These are phyloP conservation scores for Fonsecaea monophora DNA, from an alignment of 2,329 filamentous ascomycete genomes.

Conservation along the genomic window DNA sequence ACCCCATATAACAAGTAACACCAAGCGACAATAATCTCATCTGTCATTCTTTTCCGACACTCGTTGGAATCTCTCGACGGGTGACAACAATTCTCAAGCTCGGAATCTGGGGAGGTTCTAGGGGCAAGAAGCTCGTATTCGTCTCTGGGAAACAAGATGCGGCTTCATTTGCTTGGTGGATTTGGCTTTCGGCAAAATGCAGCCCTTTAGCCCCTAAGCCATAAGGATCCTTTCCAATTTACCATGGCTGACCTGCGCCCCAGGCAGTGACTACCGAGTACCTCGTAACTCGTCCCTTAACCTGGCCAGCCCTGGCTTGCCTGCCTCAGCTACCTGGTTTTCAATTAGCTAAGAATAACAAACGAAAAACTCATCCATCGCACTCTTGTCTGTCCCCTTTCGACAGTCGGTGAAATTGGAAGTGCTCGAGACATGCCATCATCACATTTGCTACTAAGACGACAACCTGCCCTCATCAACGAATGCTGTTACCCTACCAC, in stretches of 20 bases:
- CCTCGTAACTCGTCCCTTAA: background rate
- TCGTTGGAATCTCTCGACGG: too few relatives aligned
- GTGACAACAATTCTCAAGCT: too few relatives aligned
- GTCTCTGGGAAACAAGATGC: background rate
- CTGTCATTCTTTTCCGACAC: too few relatives aligned
- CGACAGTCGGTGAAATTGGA: background rate
- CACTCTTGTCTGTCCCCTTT: background rate
- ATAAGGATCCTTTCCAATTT: background rate
- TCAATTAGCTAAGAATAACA: conserved; percentile 1
- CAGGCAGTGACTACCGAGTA: background rate
- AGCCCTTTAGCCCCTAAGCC: background rate
- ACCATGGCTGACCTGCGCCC: background rate
- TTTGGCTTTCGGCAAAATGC: conserved; percentile 1
- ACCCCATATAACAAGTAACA: too few relatives aligned
- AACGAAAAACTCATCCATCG: background rate
- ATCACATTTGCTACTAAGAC: background rate
- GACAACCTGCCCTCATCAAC: background rate
- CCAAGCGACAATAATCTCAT: too few relatives aligned
- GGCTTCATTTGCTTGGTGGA: background rate
- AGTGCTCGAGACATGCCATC: background rate
- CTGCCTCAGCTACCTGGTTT: background rate
- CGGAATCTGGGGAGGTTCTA: background rate
- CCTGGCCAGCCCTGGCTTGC: background rate
- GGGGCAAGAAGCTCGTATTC: background rate
- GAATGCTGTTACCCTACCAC: too few relatives aligned